phyloP scores from a whole-genome alignment of 2,329 filamentous ascomycete species.

The Aspergillus viridinutans region DNA sequence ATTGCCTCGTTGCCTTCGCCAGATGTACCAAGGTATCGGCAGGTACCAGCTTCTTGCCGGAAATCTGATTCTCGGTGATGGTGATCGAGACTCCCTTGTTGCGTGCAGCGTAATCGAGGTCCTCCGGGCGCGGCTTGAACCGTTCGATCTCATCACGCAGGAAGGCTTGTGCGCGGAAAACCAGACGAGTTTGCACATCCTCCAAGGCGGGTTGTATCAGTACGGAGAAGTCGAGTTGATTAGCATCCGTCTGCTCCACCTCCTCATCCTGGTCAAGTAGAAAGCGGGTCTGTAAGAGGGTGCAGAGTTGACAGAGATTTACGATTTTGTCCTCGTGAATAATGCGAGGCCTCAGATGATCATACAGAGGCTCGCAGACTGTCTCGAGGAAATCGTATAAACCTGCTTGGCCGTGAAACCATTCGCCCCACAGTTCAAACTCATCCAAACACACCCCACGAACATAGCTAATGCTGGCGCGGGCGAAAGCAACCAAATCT shows the following conservation, averaged over 20 bases:
- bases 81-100: constrained; percentile 43
- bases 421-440: constrained; percentile 63
- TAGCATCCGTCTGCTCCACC: constrained; percentile 45
- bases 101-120: constrained; percentile 60
- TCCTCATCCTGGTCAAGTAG: constrained; percentile 57
- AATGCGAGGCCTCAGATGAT: constrained; percentile 60
- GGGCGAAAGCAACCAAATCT: constrained; percentile 62
- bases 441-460: constrained; percentile 64
- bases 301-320: constrained; percentile 64
- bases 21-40: constrained; percentile 35
- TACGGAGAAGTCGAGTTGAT: constrained; percentile 58
- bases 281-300: constrained; percentile 62
- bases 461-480: constrained; percentile 61
- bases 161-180: constrained; percentile 60
- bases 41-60: constrained; percentile 50
- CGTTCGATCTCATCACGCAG: constrained; percentile 64
- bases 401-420: constrained; percentile 60
- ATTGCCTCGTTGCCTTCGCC: constrained; percentile 46
- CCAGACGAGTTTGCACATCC: constrained; percentile 63
- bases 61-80: constrained; percentile 44
- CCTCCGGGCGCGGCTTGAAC: constrained; percentile 61
- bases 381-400: constrained; percentile 64
- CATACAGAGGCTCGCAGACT: constrained; percentile 64
- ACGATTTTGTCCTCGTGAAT: constrained; percentile 64
- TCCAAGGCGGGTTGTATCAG: constrained; percentile 63